Conservation (phyloP, 2,329 filamentous ascomycete species). For the Fusarium burgessii region DNA sequence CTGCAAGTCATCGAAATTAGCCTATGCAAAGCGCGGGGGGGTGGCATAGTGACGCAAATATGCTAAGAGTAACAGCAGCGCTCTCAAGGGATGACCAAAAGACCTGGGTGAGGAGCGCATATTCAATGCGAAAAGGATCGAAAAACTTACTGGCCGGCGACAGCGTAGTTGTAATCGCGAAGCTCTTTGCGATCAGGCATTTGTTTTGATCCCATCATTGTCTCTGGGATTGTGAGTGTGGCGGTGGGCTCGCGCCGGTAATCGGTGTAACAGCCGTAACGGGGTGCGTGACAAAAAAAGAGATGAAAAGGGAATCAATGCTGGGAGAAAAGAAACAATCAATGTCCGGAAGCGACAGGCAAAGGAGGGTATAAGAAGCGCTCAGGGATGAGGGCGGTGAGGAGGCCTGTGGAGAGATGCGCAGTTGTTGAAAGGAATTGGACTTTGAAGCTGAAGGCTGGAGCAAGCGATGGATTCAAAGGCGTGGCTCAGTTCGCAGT, state of each 20-base stretch:
- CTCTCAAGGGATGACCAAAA: slow-evolving; percentile 7
- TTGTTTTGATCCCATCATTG: slow-evolving; percentile 48
- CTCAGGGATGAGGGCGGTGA: slow-evolving; percentile 26
- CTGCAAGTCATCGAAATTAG: slow-evolving; percentile 60
- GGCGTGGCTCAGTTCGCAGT: slow-evolving; percentile 29
- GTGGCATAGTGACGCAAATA: slow-evolving; percentile 30
- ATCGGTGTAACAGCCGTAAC: slow-evolving; percentile 23
- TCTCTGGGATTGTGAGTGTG: slow-evolving; percentile 26
- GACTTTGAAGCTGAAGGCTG: slow-evolving; percentile 24
- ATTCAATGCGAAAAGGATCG: slow-evolving; percentile 20
- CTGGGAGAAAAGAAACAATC: slow-evolving; percentile 3
- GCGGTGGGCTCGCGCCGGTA: slow-evolving; percentile 27
- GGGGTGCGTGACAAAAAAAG: not conserved
- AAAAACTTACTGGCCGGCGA: slow-evolving; percentile 82
- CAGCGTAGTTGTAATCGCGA: slow-evolving; percentile 78
- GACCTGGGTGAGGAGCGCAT: slow-evolving; percentile 1
- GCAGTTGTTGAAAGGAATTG: slow-evolving; percentile 31
- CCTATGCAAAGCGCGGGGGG: slow-evolving; percentile 12
- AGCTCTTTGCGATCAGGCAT: slow-evolving; percentile 72
- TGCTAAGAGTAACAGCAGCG: slow-evolving; percentile 13
- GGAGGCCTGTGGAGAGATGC: slow-evolving; percentile 16
- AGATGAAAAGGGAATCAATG: slow-evolving; percentile 8
- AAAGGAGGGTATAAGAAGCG: slow-evolving; percentile 20
- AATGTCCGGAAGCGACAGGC: slow-evolving; percentile 32
- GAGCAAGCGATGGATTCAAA: slow-evolving; percentile 28